These are phyloP conservation scores for Tolypocladium tundrense DNA, from an alignment of 2,329 filamentous ascomycete genomes.

Conservation along the genomic window DNA sequence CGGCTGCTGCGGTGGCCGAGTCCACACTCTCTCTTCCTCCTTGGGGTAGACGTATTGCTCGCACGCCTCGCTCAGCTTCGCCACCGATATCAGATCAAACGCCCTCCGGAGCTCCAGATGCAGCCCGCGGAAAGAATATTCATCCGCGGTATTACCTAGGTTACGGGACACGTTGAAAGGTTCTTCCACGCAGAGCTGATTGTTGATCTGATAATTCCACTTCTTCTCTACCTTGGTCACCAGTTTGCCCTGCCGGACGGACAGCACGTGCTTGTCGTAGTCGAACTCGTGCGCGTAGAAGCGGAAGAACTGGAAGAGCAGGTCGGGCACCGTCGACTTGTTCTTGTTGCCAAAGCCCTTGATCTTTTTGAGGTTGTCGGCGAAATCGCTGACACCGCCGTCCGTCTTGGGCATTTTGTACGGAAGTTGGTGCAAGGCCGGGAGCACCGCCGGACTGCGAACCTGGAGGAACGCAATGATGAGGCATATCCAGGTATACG, in stretches of 20 bases:
- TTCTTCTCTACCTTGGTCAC: constrained; percentile 77
- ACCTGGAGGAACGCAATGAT: constrained; percentile 94
- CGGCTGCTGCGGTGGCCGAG: constrained; percentile 43
- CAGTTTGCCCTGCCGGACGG: constrained; percentile 70
- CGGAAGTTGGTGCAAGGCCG: constrained; percentile 65
- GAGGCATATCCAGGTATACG: constrained; percentile 98
- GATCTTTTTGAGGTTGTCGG: constrained; percentile 71
- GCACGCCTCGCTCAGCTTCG: constrained; percentile 73
- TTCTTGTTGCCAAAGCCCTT: constrained; percentile 68
- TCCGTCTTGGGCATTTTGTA: constrained; percentile 42
- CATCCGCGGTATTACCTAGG: constrained; percentile 90
- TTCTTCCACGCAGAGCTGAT: constrained; percentile 88
- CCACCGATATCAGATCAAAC: constrained; percentile 70
- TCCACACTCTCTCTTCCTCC: constrained; percentile 58
- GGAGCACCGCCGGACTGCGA: constrained; percentile 72
- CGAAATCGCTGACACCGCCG: constrained; percentile 66
- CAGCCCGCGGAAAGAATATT: constrained; percentile 84
- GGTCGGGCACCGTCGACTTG: constrained; percentile 68
- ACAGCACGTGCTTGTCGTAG: constrained; percentile 75
- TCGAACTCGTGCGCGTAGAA: constrained; percentile 92
- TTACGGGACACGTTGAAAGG: constrained; percentile 88
- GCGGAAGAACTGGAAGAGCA: constrained; percentile 93
- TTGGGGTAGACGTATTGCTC: constrained; percentile 82
- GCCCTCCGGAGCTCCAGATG: constrained; percentile 84
- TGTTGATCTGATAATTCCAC: constrained; percentile 73